phyloP scores from a whole-genome alignment of 2,329 filamentous ascomycete species.

The Xylariaceae sp. region DNA sequence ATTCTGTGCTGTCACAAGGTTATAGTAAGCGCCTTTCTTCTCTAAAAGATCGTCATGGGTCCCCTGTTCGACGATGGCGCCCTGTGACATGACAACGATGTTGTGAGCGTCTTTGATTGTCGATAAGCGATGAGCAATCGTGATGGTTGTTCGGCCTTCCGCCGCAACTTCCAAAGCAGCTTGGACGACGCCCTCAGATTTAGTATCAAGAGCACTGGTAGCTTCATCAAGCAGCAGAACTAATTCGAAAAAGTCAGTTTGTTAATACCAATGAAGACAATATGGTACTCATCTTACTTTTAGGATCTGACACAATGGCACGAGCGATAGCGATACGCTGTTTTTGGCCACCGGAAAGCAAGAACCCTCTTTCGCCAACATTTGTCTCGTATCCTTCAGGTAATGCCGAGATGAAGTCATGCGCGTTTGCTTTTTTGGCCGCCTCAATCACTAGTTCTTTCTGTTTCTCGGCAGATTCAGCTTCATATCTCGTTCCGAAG shows the following conservation, averaged over 20 bases:
- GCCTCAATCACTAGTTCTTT: conserved; percentile 77
- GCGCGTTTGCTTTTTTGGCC: conserved; percentile 89
- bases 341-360: conserved; percentile 94
- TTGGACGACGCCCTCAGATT: conserved; percentile 93
- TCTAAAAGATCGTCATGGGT: conserved; percentile 81
- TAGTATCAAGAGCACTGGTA: conserved; percentile 91
- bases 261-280: not conserved
- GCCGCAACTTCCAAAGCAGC: conserved; percentile 87
- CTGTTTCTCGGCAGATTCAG: conserved; percentile 70
- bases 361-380: conserved; percentile 92
- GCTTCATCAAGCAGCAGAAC: conserved; percentile 92
- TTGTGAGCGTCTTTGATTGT: conserved; percentile 95
- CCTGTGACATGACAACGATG: conserved; percentile 89
- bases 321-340: conserved; percentile 95
- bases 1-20: conserved; percentile 86
- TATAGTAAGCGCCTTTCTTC: conserved; percentile 75
- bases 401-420: conserved; percentile 83
- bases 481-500: conserved; percentile 80
- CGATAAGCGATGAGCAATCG: conserved; percentile 92
- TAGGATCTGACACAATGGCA: conserved; percentile 88
- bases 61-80: conserved; percentile 90
- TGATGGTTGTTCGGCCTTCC: conserved; percentile 88
- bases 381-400: conserved; percentile 92
- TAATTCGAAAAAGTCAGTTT: conserved; percentile 32
- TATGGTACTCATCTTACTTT: conserved; percentile 53